A percentile compares a stretch with the other conserved stretches of the same genome.
Evolutionary conservation across 2,329 filamentous ascomycete genomes (phyloP).

Genomic region (Colletotrichum cereale): DNA sequence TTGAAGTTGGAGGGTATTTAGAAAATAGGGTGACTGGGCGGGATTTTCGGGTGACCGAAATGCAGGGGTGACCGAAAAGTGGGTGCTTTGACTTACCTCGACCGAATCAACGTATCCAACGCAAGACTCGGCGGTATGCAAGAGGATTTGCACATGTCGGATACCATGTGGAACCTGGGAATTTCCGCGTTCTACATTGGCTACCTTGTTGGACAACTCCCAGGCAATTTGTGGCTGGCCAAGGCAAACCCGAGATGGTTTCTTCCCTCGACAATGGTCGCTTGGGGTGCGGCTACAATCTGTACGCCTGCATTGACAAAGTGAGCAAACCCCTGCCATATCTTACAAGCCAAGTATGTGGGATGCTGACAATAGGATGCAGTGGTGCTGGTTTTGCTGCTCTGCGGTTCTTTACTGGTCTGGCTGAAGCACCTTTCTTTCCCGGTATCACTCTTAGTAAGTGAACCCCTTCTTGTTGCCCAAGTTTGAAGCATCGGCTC

Average conservation of each 20-base stretch:
- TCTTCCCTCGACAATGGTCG: slow-evolving; percentile 54
- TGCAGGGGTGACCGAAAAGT: no score
- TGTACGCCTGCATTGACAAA: slow-evolving; percentile 56
- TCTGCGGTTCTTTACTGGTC: slow-evolving; percentile 46
- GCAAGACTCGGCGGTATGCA: slow-evolving; percentile 52
- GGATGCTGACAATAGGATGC: neutral
- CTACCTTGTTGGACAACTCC: slow-evolving; percentile 58
- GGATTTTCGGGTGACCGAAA: no score
- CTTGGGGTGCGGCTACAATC: slow-evolving; percentile 55
- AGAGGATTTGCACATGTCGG: slow-evolving; percentile 49
- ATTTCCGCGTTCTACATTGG: slow-evolving; percentile 59
- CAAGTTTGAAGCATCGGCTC: neutral
- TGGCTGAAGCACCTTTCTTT: slow-evolving; percentile 55
- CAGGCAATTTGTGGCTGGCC: slow-evolving; percentile 59
- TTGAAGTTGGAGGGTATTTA: no score
- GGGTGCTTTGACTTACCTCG: no score
- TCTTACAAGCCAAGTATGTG: neutral
- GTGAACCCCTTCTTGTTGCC: neutral
- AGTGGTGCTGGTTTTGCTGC: slow-evolving; percentile 44
- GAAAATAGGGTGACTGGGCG: no score
- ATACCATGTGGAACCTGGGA: slow-evolving; percentile 53
- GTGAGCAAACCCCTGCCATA: slow-evolving; percentile 2
- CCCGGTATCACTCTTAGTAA: slow-evolving; percentile 59
- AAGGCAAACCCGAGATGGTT: slow-evolving; percentile 52
- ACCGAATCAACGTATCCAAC: slow-evolving; percentile 63